phyloP scores from a whole-genome alignment of 2,329 filamentous ascomycete species.

The Capronia coronata region DNA sequence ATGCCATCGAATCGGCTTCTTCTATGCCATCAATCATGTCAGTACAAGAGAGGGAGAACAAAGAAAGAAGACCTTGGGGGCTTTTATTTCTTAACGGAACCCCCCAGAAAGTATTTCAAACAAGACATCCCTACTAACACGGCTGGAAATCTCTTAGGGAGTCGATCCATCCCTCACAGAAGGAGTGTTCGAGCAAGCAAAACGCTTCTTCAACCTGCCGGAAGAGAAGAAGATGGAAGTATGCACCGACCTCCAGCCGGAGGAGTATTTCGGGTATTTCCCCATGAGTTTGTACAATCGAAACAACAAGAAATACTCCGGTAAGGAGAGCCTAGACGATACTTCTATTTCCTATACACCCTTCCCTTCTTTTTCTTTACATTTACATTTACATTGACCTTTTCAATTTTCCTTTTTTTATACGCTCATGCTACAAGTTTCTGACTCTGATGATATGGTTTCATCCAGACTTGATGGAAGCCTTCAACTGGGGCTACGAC shows the following conservation, averaged over 20 bases:
- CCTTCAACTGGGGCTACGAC: slow-evolving; percentile 13
- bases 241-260: slow-evolving; percentile 31
- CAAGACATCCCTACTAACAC: too few species aligned
- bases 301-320: slow-evolving; percentile 7
- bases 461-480: slow-evolving; percentile 12
- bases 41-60: slow-evolving; percentile 7
- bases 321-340: neutral
- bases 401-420: too few species aligned
- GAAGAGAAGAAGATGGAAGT: slow-evolving; percentile 45
- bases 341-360: too few species aligned
- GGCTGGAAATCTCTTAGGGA: too few species aligned
- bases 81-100: too few species aligned
- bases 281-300: slow-evolving; percentile 11
- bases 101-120: too few species aligned
- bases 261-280: slow-evolving; percentile 14
- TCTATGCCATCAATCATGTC: slow-evolving; percentile 34
- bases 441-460: too few species aligned
- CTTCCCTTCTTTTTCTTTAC: too few species aligned
- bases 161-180: slow-evolving; percentile 32
- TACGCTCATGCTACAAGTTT: too few species aligned
- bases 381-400: too few species aligned
- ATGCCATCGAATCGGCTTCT: slow-evolving; percentile 35
- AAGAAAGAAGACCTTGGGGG: too few species aligned
- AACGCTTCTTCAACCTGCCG: slow-evolving; percentile 40
- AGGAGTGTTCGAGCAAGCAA: slow-evolving; percentile 35